Evolutionary conservation across 2,329 filamentous ascomycete species (phyloP), one percentile per base, ranked within the genome.

Genomic region (Aspergillus texensis): DNA sequence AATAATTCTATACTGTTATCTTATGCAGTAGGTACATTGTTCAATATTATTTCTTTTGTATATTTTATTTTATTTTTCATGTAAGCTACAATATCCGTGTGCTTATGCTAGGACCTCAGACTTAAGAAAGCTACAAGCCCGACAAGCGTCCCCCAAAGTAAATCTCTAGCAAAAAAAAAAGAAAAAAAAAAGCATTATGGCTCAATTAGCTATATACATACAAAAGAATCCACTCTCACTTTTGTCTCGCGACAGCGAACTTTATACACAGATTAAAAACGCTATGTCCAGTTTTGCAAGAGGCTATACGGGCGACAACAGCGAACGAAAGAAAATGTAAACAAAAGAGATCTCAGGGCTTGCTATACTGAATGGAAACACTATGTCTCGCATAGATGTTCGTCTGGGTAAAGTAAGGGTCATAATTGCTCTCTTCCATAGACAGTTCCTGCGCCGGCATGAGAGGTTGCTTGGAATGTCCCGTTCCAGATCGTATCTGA

Each of bases 381-480:
- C 52, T 55, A n/a, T 55, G 52, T 36, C 52, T 10, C 3, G 52
- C 26, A 12, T 55, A 55, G 5, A 55, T 39, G 21, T 34, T 55
- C 9, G 14, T 24, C 21, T 55, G 52, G 4, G 52, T 28, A 3
- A 55, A 36, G 14, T 55, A 55, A 1, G 52, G 52, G n/a, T 55
- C 52, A 19, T 24, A 55, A 1, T 41, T 11, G 36, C 89, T 79
- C 0, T 88, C 88, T 1, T 26, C 32, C 45, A 14, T 53, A 2
- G 58, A 43, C 12, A 60, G 28, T 0, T 53, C 58, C 34, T 26
- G 52, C 9, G 52, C 8, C 36, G 41, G 48, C 14, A 54, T 46
- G 58, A 54, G 41, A 9, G 32, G 56, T 4, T 61, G 28, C 16
- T 61, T 61, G 24, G 57, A 61, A 26, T 53, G 41, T 0, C 19